Conservation (phyloP, 2,329 filamentous ascomycete genomes). For the Verticillium klebahnii region DNA sequence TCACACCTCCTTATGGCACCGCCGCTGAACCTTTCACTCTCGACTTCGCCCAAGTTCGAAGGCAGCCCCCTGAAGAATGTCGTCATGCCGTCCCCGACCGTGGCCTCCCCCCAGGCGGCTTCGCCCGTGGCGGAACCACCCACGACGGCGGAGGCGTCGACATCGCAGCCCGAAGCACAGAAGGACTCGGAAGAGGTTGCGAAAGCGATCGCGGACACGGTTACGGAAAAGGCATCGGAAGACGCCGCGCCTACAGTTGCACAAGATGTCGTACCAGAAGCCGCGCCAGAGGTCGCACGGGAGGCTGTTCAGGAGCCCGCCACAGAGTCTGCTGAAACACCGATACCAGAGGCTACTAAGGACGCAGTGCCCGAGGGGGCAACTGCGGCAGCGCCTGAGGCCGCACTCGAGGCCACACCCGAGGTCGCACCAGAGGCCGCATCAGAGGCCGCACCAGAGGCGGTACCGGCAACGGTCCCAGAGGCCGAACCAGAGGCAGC, state of each 20-base stretch:
- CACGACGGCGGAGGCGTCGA: background rate
- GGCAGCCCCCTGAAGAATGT: slow-evolving; percentile 52
- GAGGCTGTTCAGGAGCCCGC: background rate
- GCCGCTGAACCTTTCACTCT: slow-evolving; percentile 19
- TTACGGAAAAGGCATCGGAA: background rate
- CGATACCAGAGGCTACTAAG: background rate
- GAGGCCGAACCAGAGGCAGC: background rate
- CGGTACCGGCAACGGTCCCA: background rate
- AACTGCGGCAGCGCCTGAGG: background rate
- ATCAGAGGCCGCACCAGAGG: background rate
- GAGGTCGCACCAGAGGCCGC: background rate
- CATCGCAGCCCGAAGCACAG: background rate
- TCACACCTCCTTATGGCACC: slow-evolving; percentile 26
- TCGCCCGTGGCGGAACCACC: background rate
- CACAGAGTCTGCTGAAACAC: background rate
- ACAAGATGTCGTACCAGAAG: background rate
- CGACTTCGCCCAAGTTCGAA: slow-evolving; percentile 30
- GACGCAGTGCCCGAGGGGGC: background rate
- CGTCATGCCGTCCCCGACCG: slow-evolving; percentile 39
- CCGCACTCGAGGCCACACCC: background rate
- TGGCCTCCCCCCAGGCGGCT: slow-evolving; percentile 20
- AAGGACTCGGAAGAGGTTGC: background rate
- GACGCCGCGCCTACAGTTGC: background rate
- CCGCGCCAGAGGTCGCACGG: background rate
- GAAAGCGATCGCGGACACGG: background rate